Evolutionary conservation across 306 rosid species (phyloP), one percentile per base, ranked within the genome.

Genomic region (Cucumis melo): DNA sequence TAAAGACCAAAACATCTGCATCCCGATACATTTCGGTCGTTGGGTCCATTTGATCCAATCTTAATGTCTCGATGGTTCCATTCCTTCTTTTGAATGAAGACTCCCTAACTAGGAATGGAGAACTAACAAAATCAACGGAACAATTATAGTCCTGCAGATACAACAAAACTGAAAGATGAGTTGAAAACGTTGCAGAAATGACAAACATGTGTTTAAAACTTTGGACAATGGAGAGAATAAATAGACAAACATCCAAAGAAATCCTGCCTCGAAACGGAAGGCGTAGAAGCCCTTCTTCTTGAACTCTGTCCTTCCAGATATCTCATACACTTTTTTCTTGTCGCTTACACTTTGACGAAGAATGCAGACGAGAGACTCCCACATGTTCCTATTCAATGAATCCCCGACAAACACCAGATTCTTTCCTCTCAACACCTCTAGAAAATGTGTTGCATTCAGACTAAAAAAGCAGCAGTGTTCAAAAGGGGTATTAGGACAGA

Each of bases 311-410:
- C 55, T 95, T 36, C 98, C 99, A 7, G 99, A 87, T 74, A 92
- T 89, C 86, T 95, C 98, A 77, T 83, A 79, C 53, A 92, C 96
- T 50, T 65, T 89, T 58, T 81, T 81, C 87, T 90, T 92, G 87
- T 88, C 55, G 29, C 41, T 36, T 51, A 89, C 58, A 78, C 87
- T 82, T 36, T 94, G 91, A 67, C 96, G 86, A 50, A 95, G 96
- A 24, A 90, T 85, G 83, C 99, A 95, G 38, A 90, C 90, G 79
- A 92, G 65, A 44, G 99, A 95, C 74, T 92, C 98, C 99, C 99
- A 95, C 99, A 92, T 92, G 86, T 92, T 92, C 79, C 99, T 86
- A 83, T 89, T 92, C 82, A 95, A 82, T 63, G 99, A 95, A 81
- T 95, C 99, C 58, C 99, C 99, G 73, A 92, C 98, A 81, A 90